These are phyloP conservation scores for Euphorbia schlechtendalii DNA, from an alignment of 441 rosid genomes.

Conservation along the genomic window DNA sequence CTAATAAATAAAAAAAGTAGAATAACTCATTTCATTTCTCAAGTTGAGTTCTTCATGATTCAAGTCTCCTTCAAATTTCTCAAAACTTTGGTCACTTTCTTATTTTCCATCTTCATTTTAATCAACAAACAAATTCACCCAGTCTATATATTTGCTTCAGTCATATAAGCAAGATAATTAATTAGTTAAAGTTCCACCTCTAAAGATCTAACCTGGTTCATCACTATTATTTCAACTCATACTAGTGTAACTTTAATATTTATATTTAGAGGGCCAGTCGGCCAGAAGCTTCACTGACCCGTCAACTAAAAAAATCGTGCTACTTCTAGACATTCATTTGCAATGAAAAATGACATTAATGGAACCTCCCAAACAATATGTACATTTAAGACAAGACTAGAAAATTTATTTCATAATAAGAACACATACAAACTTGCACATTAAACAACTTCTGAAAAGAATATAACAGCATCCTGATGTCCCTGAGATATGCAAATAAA, in stretches of 20 bases:
- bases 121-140: not conserved
- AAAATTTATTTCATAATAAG: not conserved
- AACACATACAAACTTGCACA: not conserved
- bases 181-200: not conserved
- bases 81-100: not conserved
- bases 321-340: slow-evolving; percentile 8
- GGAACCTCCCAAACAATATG: not conserved
- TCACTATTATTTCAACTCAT: not conserved
- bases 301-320: not conserved
- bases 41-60: not conserved
- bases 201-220: not conserved
- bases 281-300: too few species aligned
- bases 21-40: not conserved
- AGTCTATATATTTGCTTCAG: not conserved
- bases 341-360: not conserved
- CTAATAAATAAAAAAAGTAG: not conserved
- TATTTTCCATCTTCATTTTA: not conserved
- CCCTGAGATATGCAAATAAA: not conserved
- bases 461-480: not conserved
- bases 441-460: not conserved
- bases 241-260: not conserved
- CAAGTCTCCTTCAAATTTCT: not conserved
- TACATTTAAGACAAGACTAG: not conserved
- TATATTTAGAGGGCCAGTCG: not conserved
- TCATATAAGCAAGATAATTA: not conserved